phyloP scores from a whole-genome alignment of 371 early-diverging fungal genomes.

The Mucor saturninus region DNA sequence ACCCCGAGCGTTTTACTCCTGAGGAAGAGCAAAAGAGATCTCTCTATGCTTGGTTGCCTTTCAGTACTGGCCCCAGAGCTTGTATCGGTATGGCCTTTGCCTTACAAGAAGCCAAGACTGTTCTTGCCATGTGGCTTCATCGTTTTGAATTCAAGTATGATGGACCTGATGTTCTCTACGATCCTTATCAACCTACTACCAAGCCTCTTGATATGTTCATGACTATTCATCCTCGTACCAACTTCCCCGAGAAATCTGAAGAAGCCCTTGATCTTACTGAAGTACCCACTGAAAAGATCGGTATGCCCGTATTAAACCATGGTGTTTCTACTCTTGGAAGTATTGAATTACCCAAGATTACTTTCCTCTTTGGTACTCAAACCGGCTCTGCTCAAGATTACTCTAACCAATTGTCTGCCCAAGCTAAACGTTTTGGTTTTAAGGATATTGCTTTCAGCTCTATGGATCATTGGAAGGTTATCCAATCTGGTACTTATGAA shows the following conservation, averaged over 20 bases:
- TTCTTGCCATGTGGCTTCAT: constrained; percentile 51
- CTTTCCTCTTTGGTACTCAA: constrained; percentile 60
- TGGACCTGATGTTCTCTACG: constrained; percentile 43
- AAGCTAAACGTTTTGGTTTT: constrained; percentile 56
- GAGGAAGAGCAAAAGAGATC: constrained; percentile 60
- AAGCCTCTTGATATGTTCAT: constrained; percentile 46
- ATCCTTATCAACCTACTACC: constrained; percentile 40
- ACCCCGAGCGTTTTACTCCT: constrained; percentile 61
- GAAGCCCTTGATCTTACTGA: not conserved
- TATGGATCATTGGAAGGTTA: constrained; percentile 55
- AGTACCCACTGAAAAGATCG: not conserved
- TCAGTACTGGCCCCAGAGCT: constrained; percentile 46
- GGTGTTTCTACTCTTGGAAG: not conserved
- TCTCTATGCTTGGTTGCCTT: constrained; percentile 61
- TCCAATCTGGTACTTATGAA: constrained; percentile 36
- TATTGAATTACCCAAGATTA: constrained; percentile 39
- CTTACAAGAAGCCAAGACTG: constrained; percentile 63
- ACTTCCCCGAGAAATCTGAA: constrained; percentile 41
- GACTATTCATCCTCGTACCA: constrained; percentile 43
- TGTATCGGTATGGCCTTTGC: constrained; percentile 42
- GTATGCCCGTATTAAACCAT: not conserved
- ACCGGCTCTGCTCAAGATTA: constrained; percentile 63
- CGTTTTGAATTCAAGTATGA: constrained; percentile 50
- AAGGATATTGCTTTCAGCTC: constrained; percentile 30
- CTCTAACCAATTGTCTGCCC: constrained; percentile 45